Evolutionary conservation across 2,329 filamentous ascomycete species (phyloP), one percentile per base, ranked within the genome.

Genomic region (Albophoma yamanashiensis): DNA sequence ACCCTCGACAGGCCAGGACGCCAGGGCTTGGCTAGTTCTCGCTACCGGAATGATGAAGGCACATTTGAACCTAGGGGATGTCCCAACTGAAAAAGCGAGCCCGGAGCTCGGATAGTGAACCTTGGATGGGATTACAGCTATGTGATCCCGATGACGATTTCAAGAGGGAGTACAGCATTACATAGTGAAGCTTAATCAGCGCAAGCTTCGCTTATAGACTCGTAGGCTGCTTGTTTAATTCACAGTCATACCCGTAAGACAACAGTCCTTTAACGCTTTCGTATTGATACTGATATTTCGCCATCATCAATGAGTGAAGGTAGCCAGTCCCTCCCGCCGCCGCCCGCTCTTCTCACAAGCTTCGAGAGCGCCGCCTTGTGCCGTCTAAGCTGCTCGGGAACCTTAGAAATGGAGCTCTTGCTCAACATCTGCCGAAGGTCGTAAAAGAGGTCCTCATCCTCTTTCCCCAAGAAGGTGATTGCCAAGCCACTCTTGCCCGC

Each of bases 401-500:
- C 89, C 70, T 90, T 88, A 2, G 88, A 92, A 27, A 97, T 91
- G 14, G 85, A 81, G 63, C 89, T 94, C 83, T 97, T 97, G 69
- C 84, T 87, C 39, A 99, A 84, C 85, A 99, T 97, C 79, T 97
- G 91, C 76, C 91, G 93, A 64, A 99, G 78, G 71, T 99, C 94
- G 73, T 96, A 97, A 82, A 97, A 79, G 31, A 93, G 88, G 72
- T 97, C 94, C 1, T 83, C 72, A 76, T 99, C 94, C 76, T 97
- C 94, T 66, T 85, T 88, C 61, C 92, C 93, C 69, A 97, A 75
- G 79, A 99, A 99, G 0, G 94, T 99, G 64, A 99, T 94, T 2
- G 94, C 90, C 57, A 96, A 87, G 87, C 94, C 94, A 67, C 85
- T 92, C 84, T 97, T 97, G 63, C 94, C 94, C 2, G 94, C 94